Percentiles rank a stretch among this genome's conserved stretches.
phyloP scores from a whole-genome alignment of 139 green algal species.

The Asterochloris erici region DNA sequence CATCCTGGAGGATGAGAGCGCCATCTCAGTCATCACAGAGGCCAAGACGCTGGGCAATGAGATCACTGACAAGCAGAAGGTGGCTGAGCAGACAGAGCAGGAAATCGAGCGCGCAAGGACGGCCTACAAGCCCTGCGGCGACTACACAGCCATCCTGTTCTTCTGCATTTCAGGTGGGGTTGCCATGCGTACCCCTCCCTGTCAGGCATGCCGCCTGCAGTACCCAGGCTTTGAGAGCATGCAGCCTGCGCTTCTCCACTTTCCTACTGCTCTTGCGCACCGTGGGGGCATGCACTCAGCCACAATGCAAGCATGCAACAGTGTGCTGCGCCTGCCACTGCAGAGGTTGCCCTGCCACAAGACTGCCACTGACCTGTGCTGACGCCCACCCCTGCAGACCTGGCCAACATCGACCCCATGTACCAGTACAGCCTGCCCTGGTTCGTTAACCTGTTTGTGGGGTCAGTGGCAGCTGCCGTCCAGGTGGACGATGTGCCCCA shows the following conservation, averaged over 20 bases:
- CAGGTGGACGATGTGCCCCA: constrained; percentile 34
- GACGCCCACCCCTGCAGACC: constrained; percentile 13
- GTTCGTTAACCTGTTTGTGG: constrained; percentile 72
- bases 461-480: constrained; percentile 34
- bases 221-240: background rate
- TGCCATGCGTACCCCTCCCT: background rate
- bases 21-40: constrained; percentile 69
- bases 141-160: constrained; percentile 74
- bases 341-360: background rate
- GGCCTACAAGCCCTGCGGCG: constrained; percentile 65
- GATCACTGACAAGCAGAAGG: constrained; percentile 66
- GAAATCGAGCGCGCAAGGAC: constrained; percentile 64
- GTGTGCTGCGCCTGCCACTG: background rate
- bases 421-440: constrained; percentile 78
- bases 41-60: constrained; percentile 73
- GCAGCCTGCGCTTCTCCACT: background rate
- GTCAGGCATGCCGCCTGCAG: background rate
- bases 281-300: background rate
- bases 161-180: constrained; percentile 59
- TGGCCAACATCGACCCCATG: constrained; percentile 68
- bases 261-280: no score
- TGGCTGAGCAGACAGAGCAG: constrained; percentile 56
- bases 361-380: background rate
- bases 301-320: background rate
- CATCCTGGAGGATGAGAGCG: constrained; percentile 77